phyloP scores from a whole-genome alignment of 2,329 filamentous ascomycete species.

The Cordyceps cateniannulata region DNA sequence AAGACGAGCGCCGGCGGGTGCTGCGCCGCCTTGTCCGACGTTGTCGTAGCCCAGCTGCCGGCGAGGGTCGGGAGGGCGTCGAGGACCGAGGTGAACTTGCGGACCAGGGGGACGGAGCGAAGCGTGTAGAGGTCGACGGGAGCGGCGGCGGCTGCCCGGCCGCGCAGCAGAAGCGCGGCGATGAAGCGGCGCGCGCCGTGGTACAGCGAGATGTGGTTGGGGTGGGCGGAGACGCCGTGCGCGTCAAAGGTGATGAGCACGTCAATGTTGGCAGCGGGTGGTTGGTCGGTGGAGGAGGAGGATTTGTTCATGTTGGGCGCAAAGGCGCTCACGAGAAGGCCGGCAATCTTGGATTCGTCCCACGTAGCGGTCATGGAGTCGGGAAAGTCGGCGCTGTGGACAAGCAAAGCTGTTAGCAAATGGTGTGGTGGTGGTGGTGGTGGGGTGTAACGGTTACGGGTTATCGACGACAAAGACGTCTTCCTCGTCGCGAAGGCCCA shows the following conservation, averaged over 20 bases:
- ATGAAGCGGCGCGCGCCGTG: constrained; percentile 73
- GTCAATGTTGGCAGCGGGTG: constrained; percentile 57
- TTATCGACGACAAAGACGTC: constrained; percentile 85
- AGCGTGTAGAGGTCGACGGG: constrained; percentile 85
- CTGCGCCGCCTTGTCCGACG: constrained; percentile 27
- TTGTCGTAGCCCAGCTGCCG: constrained; percentile 40
- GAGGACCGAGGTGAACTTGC: constrained; percentile 76
- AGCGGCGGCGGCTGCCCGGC: constrained; percentile 49
- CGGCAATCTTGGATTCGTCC: constrained; percentile 63
- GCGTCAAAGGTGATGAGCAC: constrained; percentile 84
- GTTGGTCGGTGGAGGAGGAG: constrained; percentile 26
- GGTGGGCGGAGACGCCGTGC: constrained; percentile 77
- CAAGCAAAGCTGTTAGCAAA: constrained; percentile 1
- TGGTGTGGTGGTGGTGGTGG: not conserved
- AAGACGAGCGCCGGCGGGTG: constrained; percentile 60
- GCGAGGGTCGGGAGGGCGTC: constrained; percentile 69
- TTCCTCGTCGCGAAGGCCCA: constrained; percentile 68
- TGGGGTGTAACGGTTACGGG: constrained; percentile 48
- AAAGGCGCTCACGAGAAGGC: constrained; percentile 66
- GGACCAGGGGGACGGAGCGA: constrained; percentile 59
- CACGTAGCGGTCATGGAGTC: constrained; percentile 83
- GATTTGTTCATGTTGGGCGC: constrained; percentile 55
- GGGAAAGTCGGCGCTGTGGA: constrained; percentile 57
- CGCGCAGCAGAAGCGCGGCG: constrained; percentile 55
- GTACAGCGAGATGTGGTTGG: constrained; percentile 88